Evolutionary conservation across 495 filamentous ascomycete genomes (phyloP).

Genomic region (Saxophila tyrrhenica): DNA sequence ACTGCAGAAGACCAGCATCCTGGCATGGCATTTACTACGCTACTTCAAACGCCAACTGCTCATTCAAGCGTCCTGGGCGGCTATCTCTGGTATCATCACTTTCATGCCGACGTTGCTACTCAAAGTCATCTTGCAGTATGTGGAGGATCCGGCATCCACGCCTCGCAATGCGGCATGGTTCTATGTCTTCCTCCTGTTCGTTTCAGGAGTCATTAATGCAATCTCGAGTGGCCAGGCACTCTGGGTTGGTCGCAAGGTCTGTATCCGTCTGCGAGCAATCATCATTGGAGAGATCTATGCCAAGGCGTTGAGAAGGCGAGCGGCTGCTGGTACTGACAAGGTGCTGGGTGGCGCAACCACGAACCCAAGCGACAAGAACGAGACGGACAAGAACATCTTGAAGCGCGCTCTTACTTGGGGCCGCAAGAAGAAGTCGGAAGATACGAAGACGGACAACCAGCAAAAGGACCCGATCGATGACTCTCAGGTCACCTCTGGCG

Average conservation of each 20-base stretch:
- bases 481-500: constrained; percentile 79
- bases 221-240: constrained; percentile 78
- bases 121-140: constrained; percentile 81
- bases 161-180: constrained; percentile 91
- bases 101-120: constrained; percentile 88
- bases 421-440: constrained; percentile 44
- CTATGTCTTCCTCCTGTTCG: constrained; percentile 80
- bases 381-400: constrained; percentile 30
- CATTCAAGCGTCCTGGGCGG: constrained; percentile 69
- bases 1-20: constrained; percentile 65
- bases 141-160: constrained; percentile 67
- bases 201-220: constrained; percentile 65
- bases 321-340: constrained; percentile 61
- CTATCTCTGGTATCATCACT: constrained; percentile 64
- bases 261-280: constrained; percentile 83
- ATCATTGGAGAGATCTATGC: constrained; percentile 97
- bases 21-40: constrained; percentile 70
- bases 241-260: constrained; percentile 86
- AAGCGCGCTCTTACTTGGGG: constrained; percentile 44
- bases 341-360: constrained; percentile 39
- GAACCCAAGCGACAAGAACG: constrained; percentile 26
- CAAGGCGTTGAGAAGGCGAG: constrained; percentile 88
- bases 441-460: constrained; percentile 32
- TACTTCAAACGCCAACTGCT: constrained; percentile 73
- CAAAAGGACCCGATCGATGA: constrained; percentile 28